Conservation (phyloP, 768 basidiomycete genomes). For the Termitomyces sp. region DNA sequence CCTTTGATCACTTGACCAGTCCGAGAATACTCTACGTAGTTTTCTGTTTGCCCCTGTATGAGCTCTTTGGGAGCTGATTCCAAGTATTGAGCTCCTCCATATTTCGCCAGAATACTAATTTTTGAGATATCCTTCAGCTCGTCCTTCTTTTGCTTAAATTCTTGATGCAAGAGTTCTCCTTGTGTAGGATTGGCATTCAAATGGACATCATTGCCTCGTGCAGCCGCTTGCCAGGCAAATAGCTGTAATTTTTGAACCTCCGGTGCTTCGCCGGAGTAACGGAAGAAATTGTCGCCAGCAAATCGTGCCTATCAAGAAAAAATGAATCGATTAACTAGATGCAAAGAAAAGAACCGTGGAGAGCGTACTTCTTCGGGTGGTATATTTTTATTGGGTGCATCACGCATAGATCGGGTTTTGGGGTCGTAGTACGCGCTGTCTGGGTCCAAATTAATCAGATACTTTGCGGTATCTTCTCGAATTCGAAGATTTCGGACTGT, state of each 20-base stretch:
- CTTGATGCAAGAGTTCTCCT: slow-evolving; percentile 84
- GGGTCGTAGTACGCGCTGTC: slow-evolving; percentile 98
- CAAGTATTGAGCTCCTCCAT: slow-evolving; percentile 92
- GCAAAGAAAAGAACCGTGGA: neutral
- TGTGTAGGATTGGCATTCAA: slow-evolving; percentile 95
- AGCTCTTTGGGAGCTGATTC: slow-evolving; percentile 88
- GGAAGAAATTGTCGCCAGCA: slow-evolving; percentile 95
- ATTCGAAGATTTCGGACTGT: slow-evolving; percentile 98
- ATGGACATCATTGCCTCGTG: slow-evolving; percentile 92
- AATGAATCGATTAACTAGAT: slow-evolving; percentile 2
- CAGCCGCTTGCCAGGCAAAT: slow-evolving; percentile 95
- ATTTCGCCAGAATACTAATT: slow-evolving; percentile 84
- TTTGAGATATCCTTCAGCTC: slow-evolving; percentile 83
- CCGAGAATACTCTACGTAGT: slow-evolving; percentile 95
- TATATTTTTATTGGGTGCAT: slow-evolving; percentile 77
- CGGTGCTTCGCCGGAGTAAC: slow-evolving; percentile 87
- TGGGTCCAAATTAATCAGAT: slow-evolving; percentile 93
- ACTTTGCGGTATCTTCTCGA: slow-evolving; percentile 98
- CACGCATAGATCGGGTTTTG: slow-evolving; percentile 99
- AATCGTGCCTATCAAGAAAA: slow-evolving; percentile 64
- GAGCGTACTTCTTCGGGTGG: slow-evolving; percentile 80
- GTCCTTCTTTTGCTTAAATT: slow-evolving; percentile 92
- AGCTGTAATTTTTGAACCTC: slow-evolving; percentile 90
- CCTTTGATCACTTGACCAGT: slow-evolving; percentile 90
- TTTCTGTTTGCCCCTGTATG: slow-evolving; percentile 91